Base-by-base conservation (phyloP, 352 stramenopile species). In the Phytopythium ostracodes region DNA sequence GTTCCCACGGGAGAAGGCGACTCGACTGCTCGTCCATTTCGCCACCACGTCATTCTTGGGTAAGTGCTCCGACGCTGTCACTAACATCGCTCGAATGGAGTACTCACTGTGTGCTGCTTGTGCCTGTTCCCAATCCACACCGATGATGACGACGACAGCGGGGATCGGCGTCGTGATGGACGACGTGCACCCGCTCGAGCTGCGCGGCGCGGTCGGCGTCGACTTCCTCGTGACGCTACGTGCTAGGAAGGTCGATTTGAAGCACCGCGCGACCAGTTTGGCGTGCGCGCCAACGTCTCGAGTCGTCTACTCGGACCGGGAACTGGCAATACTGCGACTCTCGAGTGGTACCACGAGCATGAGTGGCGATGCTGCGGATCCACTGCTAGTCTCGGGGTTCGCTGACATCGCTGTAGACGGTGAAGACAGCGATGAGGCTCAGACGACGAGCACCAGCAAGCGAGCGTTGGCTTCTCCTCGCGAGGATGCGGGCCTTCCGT, bases 111-210 rank as follows among this genome's bases (percentile, higher is more conserved):
- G 20, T 18, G 25, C 2, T 51, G 20, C 8, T 47, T 25, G 12
- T n/a, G 44, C 29, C 27, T 58, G 42, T 17, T 38, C 10, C 1
- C 7, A 15, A 49, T 42, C 44, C 47, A n/a, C n/a, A n/a, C n/a
- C n/a, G n/a, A n/a, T n/a, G n/a, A n/a, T n/a, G n/a, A n/a, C 40
- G 47, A n/a, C 63, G 31, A 64, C 24, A 81, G 77, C 64, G 44
- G 81, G 81, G 36, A 64, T 89, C 10, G 83, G 83, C 2, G 68
- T 91, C 38, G 67, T 89, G 22, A 44, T 91, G 42, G 83, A 92
- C 50, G 79, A 88, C 53, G 68, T 92, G 10, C 75, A 85, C 25
- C 79, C 80, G 14, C 47, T 4, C 7, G 77, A 90, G 40, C 54
- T 88, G 11, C 63, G 62, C 17, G n/a, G 40, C n/a, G 33, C 49